These are phyloP conservation scores for Bidens hawaiensis DNA, from an alignment of 140 eudicot species.

Conservation along the genomic window DNA sequence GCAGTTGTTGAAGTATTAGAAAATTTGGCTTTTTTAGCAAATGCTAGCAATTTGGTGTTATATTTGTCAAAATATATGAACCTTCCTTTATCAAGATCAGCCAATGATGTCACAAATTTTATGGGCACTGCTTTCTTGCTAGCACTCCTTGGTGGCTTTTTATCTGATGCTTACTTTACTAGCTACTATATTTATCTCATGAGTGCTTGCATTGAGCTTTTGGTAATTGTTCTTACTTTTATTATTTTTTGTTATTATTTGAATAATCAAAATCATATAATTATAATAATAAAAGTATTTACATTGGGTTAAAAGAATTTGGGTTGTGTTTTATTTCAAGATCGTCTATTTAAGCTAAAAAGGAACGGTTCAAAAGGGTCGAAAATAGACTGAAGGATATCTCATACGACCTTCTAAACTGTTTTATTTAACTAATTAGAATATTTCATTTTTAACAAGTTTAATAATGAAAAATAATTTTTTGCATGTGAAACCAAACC, in stretches of 20 bases:
- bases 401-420: not conserved
- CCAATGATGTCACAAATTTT: conserved; percentile 65
- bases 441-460: not conserved
- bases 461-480: too few species aligned
- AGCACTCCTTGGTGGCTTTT: conserved; percentile 79
- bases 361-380: not conserved
- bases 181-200: conserved; percentile 43
- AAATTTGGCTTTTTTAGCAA: conserved; percentile 68
- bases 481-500: not conserved
- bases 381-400: too few species aligned
- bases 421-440: too few species aligned
- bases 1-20: conserved; percentile 69
- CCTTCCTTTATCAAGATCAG: conserved; percentile 40
- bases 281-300: not conserved
- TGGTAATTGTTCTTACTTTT: conserved; percentile 33
- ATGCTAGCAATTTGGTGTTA: conserved; percentile 72
- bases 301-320: too few species aligned
- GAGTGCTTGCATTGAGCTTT: conserved; percentile 48
- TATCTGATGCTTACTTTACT: conserved; percentile 65
- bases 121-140: conserved; percentile 81
- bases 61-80: conserved; percentile 57
- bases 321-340: not conserved
- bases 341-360: too few species aligned
- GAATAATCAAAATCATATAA: not conserved
- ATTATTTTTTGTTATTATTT: not conserved